phyloP scores from a whole-genome alignment of 495 filamentous ascomycete genomes.

The Friedmanniomyces endolithicus region DNA sequence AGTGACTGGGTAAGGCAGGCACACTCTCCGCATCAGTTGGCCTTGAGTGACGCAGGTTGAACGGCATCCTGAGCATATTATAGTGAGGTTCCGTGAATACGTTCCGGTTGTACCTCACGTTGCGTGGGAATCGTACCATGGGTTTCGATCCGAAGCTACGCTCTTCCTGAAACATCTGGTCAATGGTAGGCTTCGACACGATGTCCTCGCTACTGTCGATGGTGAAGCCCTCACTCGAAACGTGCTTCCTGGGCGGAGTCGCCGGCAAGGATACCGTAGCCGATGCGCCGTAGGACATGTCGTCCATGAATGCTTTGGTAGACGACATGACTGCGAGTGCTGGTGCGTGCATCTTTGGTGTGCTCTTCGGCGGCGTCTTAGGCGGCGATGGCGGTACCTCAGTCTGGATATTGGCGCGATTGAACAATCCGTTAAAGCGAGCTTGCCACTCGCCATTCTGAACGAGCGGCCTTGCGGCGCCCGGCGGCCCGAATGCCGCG shows the following conservation, averaged over 20 bases:
- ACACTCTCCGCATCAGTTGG: not conserved
- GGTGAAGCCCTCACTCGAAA: slow-evolving; percentile 20
- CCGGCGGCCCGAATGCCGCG: slow-evolving; percentile 4
- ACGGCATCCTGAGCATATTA: not conserved
- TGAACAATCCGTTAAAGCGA: slow-evolving; percentile 22
- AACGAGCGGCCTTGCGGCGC: slow-evolving; percentile 14
- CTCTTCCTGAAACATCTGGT: slow-evolving; percentile 27
- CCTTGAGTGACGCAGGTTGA: not conserved
- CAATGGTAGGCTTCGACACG: slow-evolving; percentile 24
- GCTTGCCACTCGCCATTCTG: slow-evolving; percentile 18
- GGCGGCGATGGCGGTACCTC: slow-evolving; percentile 22
- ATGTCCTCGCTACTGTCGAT: slow-evolving; percentile 17
- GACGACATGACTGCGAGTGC: slow-evolving; percentile 12
- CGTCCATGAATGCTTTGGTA: slow-evolving; percentile 16
- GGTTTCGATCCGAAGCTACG: slow-evolving; percentile 32
- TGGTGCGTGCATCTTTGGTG: slow-evolving; percentile 4
- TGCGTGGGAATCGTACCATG: slow-evolving; percentile 20
- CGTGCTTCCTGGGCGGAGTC: not conserved
- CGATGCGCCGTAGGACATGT: slow-evolving; percentile 5
- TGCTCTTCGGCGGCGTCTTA: slow-evolving; percentile 10
- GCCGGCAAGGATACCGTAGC: slow-evolving; percentile 29
- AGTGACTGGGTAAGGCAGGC: not conserved
- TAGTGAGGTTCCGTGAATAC: slow-evolving; percentile 1
- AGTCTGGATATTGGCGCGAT: slow-evolving; percentile 9
- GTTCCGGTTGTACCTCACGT: not conserved